A percentile compares a stretch with the other conserved stretches of the same genome.
phyloP scores from a whole-genome alignment of 2,329 filamentous ascomycete genomes.

The Amesomyces nigricolor region DNA sequence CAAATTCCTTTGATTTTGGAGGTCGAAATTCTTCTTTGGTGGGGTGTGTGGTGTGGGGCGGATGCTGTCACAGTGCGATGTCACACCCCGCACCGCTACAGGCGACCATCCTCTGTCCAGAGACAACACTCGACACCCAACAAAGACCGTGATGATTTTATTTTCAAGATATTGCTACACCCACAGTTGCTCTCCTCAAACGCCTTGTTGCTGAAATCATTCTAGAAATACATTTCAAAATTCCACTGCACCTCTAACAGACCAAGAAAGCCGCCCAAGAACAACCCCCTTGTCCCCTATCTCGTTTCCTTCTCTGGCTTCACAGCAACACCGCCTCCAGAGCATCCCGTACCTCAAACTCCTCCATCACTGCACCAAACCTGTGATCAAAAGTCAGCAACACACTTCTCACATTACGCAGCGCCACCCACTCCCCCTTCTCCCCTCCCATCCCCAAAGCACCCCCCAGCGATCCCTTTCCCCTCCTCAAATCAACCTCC shows the following conservation, averaged over 20 bases:
- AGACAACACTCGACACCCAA: not conserved
- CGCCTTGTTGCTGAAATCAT: too few species aligned
- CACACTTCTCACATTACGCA: not conserved
- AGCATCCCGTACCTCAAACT: slow-evolving; percentile 70
- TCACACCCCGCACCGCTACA: too few species aligned
- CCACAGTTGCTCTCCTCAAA: too few species aligned
- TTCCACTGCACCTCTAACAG: not conserved
- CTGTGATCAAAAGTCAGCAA: slow-evolving; percentile 32
- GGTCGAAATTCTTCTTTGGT: slow-evolving; percentile 15
- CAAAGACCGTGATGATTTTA: not conserved
- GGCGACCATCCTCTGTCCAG: not conserved
- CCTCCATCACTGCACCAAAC: slow-evolving; percentile 59
- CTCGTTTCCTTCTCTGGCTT: slow-evolving; percentile 39
- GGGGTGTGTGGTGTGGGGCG: slow-evolving; percentile 15
- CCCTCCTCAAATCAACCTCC: too few species aligned
- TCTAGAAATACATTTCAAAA: too few species aligned
- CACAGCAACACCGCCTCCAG: slow-evolving; percentile 63
- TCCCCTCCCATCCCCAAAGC: not conserved
- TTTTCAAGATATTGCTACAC: too few species aligned
- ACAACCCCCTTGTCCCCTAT: slow-evolving; percentile 6
- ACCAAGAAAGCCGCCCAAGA: not conserved
- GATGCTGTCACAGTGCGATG: not conserved
- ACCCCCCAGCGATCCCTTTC: too few species aligned
- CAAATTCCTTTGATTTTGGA: slow-evolving; percentile 7
- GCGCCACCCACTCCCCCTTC: not conserved